Base-by-base conservation (phyloP, 2,329 filamentous ascomycete genomes). In the Sarocladiaceae sp. region DNA sequence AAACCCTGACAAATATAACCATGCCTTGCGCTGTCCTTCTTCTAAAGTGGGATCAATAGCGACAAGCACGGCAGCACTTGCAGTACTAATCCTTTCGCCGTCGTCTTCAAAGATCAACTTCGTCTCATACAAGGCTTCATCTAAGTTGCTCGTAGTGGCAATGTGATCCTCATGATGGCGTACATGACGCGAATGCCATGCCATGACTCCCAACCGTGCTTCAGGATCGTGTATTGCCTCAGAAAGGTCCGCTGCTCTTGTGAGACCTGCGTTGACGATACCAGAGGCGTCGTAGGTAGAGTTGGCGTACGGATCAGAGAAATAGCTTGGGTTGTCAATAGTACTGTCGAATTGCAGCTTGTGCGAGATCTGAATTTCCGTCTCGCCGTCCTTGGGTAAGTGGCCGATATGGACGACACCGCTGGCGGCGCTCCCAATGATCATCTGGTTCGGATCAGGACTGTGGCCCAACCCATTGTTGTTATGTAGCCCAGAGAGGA, bases 261-360 rank as follows among this genome's bases (percentile, higher is more conserved):
- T 61, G 0, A 83, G 39, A 1, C 82, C 81, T 0, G 75, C 69
- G 0, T 77, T 58, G 1, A 85, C 61, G 48, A 77, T 78, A 0
- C 81, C 80, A 52, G 79, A 83, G 15, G 72, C 73, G 53, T 83
- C 76, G 18, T 66, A 64, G 0, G 58, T 64, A 0, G 57, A 55
- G 0, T 66, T 68, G 1, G 71, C 66, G 40, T 76, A 83, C 0
- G 77, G 73, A 50, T 86, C 82, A 0, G 61, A 53, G 58, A 80
- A 86, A 62, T 77, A 85, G 57, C 63, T 75, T 0, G 82, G 81
- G 54, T 86, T 86, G 57, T 86, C 82, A 12, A 78, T 64, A 3
- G 69, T 58, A 1, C 69, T 68, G 31, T 77, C 72, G 3, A 81
- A 54, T 1, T 66, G 54, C 15, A 83, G 55, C 0, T 64, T 61